Evolutionary conservation across 1,139 yeast species (phyloP), one percentile per base, ranked within the genome.

Genomic region (Hemisphaericaspora xylofermentans): DNA sequence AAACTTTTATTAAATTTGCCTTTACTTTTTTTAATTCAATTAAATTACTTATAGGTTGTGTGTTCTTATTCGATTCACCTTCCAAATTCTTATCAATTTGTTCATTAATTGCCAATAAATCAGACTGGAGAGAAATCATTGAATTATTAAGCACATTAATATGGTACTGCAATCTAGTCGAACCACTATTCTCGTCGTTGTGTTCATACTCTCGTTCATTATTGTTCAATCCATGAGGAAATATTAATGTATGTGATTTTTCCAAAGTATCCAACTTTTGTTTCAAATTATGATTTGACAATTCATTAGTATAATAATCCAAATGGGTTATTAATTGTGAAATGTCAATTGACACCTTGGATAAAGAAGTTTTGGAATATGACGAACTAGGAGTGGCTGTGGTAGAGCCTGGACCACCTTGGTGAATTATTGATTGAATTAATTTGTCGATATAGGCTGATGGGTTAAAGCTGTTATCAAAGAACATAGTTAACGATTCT

Each of bases 111-210:
- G 50, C 43, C 6, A 58, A 56, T 18, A 82, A 58, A 42, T 82
- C 86, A 4, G 69, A 62, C 40, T 78, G 73, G 24, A 83, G 57
- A 1, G 84, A 68, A 29, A 74, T 64, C 21, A 82, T 75, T 1
- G 88, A 76, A 42, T 79, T 76, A 28, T 76, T 72, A 33, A 84
- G 60, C 2, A 82, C 74, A 39, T 80, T 82, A 31, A 81, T 62
- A 53, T 82, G 82, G 56, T 83, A 83, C 50, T 82, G 84, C 39
- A 84, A 59, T 47, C 87, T 67, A 8, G 84, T 76, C 2, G 46
- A 38, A 3, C 45, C 44, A 7, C 40, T 25, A 9, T 36, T 44
- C 12, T 42, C 47, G 14, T 30, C 21, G 48, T 46, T 45, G 4
- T 33, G 25, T 4, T 38, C 42, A 4, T 46, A 33, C 16, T 36